Percentiles rank a stretch among this genome's conserved stretches.
Evolutionary conservation across 1,284 basidiomycete genomes (phyloP).

Genomic region (Cutaneotrichosporon sp.): DNA sequence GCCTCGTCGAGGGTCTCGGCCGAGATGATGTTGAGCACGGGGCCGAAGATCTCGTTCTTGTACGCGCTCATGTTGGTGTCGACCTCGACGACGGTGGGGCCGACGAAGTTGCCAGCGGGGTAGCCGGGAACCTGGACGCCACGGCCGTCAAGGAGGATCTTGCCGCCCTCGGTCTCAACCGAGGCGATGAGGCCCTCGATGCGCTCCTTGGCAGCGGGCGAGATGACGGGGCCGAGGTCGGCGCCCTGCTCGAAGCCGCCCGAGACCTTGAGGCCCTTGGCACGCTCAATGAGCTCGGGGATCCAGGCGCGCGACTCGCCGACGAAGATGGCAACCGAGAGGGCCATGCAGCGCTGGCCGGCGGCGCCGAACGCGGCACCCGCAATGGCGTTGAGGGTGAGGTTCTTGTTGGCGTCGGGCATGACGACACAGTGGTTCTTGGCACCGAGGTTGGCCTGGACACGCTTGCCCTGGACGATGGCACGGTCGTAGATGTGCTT

Average conservation of each 20-base stretch:
- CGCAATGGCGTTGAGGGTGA: conserved; percentile 87
- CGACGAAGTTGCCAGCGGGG: conserved; percentile 91
- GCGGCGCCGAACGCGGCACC: conserved; percentile 98
- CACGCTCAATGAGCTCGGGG: conserved; percentile 81
- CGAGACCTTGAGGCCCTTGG: conserved; percentile 76
- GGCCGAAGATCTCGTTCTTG: conserved; percentile 95
- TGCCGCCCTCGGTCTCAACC: conserved; percentile 81
- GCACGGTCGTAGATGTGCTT: conserved; percentile 85
- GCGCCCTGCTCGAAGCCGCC: conserved; percentile 86
- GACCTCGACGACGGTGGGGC: conserved; percentile 86
- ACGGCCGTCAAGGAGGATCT: conserved; percentile 85
- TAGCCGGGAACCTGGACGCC: conserved; percentile 70
- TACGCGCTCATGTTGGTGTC: conserved; percentile 84
- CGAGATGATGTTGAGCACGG: conserved; percentile 76
- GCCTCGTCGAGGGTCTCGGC: conserved; percentile 90
- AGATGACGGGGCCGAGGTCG: conserved; percentile 93
- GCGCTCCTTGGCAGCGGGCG: conserved; percentile 77
- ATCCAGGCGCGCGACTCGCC: conserved; percentile 82
- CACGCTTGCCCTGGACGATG: conserved; percentile 71
- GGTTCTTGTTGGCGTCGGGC: conserved; percentile 96
- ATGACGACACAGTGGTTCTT: conserved; percentile 96
- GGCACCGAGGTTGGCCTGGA: conserved; percentile 89
- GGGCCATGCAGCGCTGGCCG: conserved; percentile 94
- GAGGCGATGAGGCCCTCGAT: conserved; percentile 78
- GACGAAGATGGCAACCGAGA: conserved; percentile 81